Evolutionary conservation across 2,329 filamentous ascomycete species (phyloP), one percentile per base, ranked within the genome.

Genomic region (Alternaria solani): DNA sequence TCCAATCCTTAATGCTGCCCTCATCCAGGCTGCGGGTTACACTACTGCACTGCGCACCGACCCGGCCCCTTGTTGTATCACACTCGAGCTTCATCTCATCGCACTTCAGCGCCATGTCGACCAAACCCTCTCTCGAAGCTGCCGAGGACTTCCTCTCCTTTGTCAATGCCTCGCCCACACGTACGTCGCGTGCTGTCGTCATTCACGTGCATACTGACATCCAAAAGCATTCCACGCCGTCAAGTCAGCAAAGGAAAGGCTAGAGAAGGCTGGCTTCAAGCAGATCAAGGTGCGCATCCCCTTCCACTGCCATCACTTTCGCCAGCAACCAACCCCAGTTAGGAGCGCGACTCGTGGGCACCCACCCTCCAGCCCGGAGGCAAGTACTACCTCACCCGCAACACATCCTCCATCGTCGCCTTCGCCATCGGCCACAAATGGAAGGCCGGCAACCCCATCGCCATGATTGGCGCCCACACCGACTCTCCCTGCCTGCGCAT

Each of bases 361-460:
- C 88, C 90, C 1, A 87, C 86, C 46, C 86, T 97, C 63, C 87
- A 88, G 58, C 92, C 93, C 23, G 94, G 94, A 64, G 94, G 94
- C 65, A 97, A 96, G 81, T 98, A 98, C 85, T 97, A 94, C 82
- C 87, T 97, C 73, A 98, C 94, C 48, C 91, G 94, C 67, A 98
- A 98, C 81, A 90, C 88, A 60, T 96, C 93, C 26, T 96, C 94
- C 49, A 91, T 98, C 66, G 88, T 97, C 59, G 94, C 94, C 65
- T 98, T 98, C 80, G 91, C 92, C 63, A 90, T 98, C 73, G 94
- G 94, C 74, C 87, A 88, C 73, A 90, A 91, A 82, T 99, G 94
- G 94, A 90, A 90, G 81, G 89, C 94, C 2, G 94, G 94, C 44
- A 96, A 96, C 78, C 90, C 94, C 8, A 89, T 97, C 63, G 82